Conservation (phyloP, 306 rosid genomes). For the Coriaria nepalensis region DNA sequence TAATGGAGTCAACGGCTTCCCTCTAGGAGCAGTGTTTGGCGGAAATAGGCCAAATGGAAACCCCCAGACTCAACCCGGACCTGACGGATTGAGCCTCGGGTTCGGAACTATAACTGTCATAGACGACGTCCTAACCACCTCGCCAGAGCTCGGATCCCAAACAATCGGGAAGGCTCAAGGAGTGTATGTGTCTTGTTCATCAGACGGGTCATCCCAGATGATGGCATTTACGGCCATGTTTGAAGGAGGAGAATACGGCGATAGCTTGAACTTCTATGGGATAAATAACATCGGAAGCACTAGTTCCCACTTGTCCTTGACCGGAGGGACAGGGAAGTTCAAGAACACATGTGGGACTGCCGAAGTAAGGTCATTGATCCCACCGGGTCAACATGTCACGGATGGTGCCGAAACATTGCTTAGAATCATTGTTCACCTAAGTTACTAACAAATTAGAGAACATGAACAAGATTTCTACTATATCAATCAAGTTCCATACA, state of each 20-base stretch:
- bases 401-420: constrained; percentile 87
- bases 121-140: constrained; percentile 53
- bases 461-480: too few species aligned
- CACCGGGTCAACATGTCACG: constrained; percentile 59
- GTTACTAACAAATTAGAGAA: constrained; percentile 20
- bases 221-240: constrained; percentile 71
- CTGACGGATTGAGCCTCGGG: constrained; percentile 67
- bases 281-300: constrained; percentile 61
- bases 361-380: constrained; percentile 52
- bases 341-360: constrained; percentile 65
- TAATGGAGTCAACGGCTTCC: constrained; percentile 67
- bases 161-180: constrained; percentile 62
- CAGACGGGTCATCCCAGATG: constrained; percentile 66
- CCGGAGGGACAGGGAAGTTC: constrained; percentile 84
- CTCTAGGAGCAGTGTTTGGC: constrained; percentile 73
- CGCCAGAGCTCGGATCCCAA: constrained; percentile 71
- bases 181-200: constrained; percentile 78
- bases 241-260: constrained; percentile 93
- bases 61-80: constrained; percentile 33
- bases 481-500: too few species aligned
- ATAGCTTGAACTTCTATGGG: constrained; percentile 67
- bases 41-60: constrained; percentile 17
- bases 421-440: constrained; percentile 47
- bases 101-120: constrained; percentile 77
- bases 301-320: constrained; percentile 55